Conservation (phyloP, 306 rosid genomes). For the Medicago lupulina region DNA sequence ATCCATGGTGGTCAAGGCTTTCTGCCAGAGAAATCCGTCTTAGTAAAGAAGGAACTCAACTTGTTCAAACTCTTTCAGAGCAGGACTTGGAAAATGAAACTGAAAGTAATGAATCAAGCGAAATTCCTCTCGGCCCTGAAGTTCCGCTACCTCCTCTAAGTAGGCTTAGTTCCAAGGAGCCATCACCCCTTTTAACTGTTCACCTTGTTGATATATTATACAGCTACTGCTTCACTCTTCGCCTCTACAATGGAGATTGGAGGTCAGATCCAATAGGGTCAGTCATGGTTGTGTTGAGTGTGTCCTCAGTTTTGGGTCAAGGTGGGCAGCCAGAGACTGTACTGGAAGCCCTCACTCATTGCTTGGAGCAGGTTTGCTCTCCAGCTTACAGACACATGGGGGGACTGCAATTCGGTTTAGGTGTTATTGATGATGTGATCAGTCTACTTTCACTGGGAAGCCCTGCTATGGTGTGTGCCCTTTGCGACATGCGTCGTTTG, state of each 20-base stretch:
- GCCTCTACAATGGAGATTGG: constrained; percentile 91
- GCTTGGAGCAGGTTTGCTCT: constrained; percentile 82
- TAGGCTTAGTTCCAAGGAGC: constrained; percentile 72
- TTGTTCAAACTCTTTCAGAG: constrained; percentile 62
- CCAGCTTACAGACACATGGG: constrained; percentile 74
- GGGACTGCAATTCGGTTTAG: constrained; percentile 72
- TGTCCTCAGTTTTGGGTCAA: constrained; percentile 80
- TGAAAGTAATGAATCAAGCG: constrained; percentile 50
- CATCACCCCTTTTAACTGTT: constrained; percentile 77
- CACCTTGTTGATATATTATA: constrained; percentile 82
- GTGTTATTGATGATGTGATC: constrained; percentile 65
- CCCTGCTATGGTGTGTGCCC: constrained; percentile 68
- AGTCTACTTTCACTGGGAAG: constrained; percentile 59
- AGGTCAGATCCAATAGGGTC: constrained; percentile 75
- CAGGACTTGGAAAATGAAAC: constrained; percentile 41
- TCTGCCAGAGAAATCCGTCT: constrained; percentile 76
- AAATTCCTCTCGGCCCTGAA: constrained; percentile 78
- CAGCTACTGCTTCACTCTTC: constrained; percentile 82
- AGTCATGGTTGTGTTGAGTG: constrained; percentile 62
- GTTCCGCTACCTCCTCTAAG: constrained; percentile 70
- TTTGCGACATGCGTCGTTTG: constrained; percentile 66
- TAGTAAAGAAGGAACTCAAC: constrained; percentile 82
- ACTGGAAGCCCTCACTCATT: constrained; percentile 70
- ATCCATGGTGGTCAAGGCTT: constrained; percentile 91
- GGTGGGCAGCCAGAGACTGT: constrained; percentile 71